Conservation (phyloP, 441 rosid genomes). For the Euphorbia celastroides region DNA sequence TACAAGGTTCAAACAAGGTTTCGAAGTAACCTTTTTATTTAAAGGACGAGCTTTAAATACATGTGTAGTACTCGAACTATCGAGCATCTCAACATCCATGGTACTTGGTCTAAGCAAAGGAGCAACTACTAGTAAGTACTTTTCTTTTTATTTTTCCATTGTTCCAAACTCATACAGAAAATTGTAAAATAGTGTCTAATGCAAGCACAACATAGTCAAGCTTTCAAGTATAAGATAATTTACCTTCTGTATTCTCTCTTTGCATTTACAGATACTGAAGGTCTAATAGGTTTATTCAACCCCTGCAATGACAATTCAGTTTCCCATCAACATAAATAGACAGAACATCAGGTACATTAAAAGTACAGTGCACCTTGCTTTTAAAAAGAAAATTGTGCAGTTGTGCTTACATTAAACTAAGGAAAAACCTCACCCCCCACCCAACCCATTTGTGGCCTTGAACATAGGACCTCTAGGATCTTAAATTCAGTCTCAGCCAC, state of each 20-base stretch:
- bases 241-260: slow-evolving; percentile 53
- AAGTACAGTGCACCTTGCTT: not conserved
- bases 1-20: slow-evolving; percentile 13
- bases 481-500: too few relatives aligned
- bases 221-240: not conserved
- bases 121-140: slow-evolving; percentile 1
- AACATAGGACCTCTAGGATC: too few relatives aligned
- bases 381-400: too few relatives aligned
- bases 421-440: too few relatives aligned
- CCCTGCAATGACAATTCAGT: slow-evolving; percentile 37
- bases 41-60: slow-evolving; percentile 70
- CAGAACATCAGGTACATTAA: slow-evolving; percentile 1
- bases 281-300: slow-evolving; percentile 27
- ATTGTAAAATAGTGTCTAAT: not conserved
- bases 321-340: not conserved
- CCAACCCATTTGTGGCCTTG: too few relatives aligned
- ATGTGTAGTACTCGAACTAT: slow-evolving; percentile 28
- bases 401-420: too few relatives aligned
- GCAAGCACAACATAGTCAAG: slow-evolving; percentile 6
- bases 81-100: slow-evolving; percentile 36
- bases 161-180: not conserved
- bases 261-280: slow-evolving; percentile 32
- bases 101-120: slow-evolving; percentile 39
- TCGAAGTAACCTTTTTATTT: slow-evolving; percentile 61
- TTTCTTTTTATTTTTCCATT: not conserved